Conservation (phyloP, 2,329 filamentous ascomycete genomes). For the Sporothrix protearum region DNA sequence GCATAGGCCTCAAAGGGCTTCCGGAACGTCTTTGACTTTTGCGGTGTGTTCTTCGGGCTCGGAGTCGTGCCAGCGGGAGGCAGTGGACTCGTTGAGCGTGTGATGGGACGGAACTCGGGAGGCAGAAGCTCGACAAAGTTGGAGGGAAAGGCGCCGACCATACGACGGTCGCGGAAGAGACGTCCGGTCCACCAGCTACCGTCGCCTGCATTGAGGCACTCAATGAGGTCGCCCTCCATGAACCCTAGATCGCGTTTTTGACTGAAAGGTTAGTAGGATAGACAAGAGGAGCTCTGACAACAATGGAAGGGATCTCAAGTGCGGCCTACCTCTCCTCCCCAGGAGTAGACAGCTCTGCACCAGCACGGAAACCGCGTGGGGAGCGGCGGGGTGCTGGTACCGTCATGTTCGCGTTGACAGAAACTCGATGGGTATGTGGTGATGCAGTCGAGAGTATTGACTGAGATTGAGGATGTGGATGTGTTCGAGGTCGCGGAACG, state of each 20-base stretch:
- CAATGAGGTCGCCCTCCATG: conserved; percentile 94
- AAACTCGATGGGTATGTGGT: background rate
- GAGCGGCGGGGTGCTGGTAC: conserved; percentile 24
- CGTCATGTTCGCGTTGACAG: conserved; percentile 19
- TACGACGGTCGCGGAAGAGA: conserved; percentile 81
- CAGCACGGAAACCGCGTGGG: conserved; percentile 26
- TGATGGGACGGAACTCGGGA: conserved; percentile 75
- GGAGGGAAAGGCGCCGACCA: conserved; percentile 89
- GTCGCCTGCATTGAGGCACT: conserved; percentile 96
- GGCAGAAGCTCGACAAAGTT: conserved; percentile 94
- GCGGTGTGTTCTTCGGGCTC: conserved; percentile 51
- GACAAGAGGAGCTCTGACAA: too few relatives aligned
- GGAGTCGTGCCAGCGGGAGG: conserved; percentile 50
- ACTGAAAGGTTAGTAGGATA: conserved; percentile 44
- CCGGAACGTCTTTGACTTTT: conserved; percentile 61
- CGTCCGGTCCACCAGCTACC: conserved; percentile 98
- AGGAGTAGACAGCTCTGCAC: conserved; percentile 60
- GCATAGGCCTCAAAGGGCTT: conserved; percentile 66
- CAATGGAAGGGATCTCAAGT: background rate
- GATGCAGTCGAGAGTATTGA: background rate
- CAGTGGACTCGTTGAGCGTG: conserved; percentile 59
- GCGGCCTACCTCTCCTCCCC: conserved; percentile 71
- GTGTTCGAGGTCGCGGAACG: background rate
- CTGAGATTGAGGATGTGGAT: background rate
- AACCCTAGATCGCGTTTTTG: conserved; percentile 94